Evolutionary conservation across 2,329 filamentous ascomycete species (phyloP), one percentile per base, ranked within the genome.

Genomic region (Escovopsis sp.): DNA sequence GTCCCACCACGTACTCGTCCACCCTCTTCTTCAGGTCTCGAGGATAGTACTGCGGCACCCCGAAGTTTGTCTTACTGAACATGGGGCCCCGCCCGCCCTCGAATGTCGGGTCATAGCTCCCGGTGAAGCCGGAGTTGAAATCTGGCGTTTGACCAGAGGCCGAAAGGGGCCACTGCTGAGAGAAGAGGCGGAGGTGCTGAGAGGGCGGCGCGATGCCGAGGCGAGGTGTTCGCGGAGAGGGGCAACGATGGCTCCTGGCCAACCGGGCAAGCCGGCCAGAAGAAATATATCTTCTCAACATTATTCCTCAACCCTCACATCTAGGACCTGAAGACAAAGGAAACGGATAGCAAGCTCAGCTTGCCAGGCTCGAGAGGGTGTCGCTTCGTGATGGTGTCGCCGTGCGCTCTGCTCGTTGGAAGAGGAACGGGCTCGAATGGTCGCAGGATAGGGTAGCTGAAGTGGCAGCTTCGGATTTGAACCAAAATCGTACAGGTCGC

Each of bases 1-100:
- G 91, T 34, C 89, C 91, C 4, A 98, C 89, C 2, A 98, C 89
- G 58, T 93, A 98, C 56, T 91, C 84, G 58, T 98, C 91, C 29
- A 96, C 77, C 53, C 91, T 83, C 55, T 85, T 79, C 67, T 96
- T 95, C 52, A 98, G 70, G 51, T 77, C 71, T 44, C 72, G 67
- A 2, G 76, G 76, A 42, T 80, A 81, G 56, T 80, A 76, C 40
- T 72, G 67, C 2, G 76, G 74, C 13, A 78, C 74, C 41, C 75
- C 76, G 48, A 74, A 72, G 42, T 59, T 70, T 42, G 63, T 53
- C 56, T 74, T 74, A 46, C 59, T 67, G 55, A 76, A 77, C 67
- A 78, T 77, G 33, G 74, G 74, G 3, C 74, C 74, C 8, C 72
- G 67, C 29, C 69, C 68, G n/a, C 55, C 48, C 15, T 76, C 71